Percentiles rank a stretch among this genome's conserved stretches.
phyloP scores from a whole-genome alignment of 495 filamentous ascomycete genomes.

The Aspergillus cristatus region DNA sequence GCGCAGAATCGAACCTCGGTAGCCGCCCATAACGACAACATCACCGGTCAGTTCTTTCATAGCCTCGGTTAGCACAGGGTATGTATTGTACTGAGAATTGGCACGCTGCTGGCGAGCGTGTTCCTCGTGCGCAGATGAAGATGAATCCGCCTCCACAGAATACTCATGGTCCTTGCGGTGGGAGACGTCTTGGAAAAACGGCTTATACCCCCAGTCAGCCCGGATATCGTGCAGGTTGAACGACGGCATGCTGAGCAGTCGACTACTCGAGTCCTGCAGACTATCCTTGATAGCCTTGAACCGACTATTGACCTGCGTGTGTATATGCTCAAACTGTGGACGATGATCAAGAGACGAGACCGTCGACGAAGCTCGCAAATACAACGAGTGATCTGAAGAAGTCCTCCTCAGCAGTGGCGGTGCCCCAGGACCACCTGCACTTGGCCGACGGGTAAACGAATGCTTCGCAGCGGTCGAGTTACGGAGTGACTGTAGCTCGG shows the following conservation, averaged over 20 bases:
- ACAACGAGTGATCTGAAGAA: conserved; percentile 68
- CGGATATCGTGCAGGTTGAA: conserved; percentile 45
- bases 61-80: conserved; percentile 53
- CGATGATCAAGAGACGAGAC: conserved; percentile 83
- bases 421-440: conserved; percentile 12
- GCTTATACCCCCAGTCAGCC: conserved; percentile 27
- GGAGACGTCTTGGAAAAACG: conserved; percentile 16
- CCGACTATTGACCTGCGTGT: conserved; percentile 69
- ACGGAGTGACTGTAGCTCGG: conserved; percentile 23
- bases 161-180: conserved; percentile 11
- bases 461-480: conserved; percentile 24
- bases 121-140: no score
- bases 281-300: conserved; percentile 89
- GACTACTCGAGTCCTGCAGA: conserved; percentile 68
- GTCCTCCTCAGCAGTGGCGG: conserved; percentile 44
- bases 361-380: conserved; percentile 54
- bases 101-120: conserved; percentile 10
- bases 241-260: conserved; percentile 52
- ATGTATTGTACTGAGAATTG: conserved; percentile 22
- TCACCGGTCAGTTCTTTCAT: conserved; percentile 70
- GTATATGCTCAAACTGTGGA: conserved; percentile 69
- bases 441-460: conserved; percentile 23
- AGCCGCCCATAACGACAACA: conserved; percentile 83
- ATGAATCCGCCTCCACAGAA: conserved; percentile 2
- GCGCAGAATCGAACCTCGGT: conserved; percentile 78